Percentiles rank a stretch among this genome's conserved stretches.
These are phyloP conservation scores for Hyphopichia wangnamkhiaoensis DNA, from an alignment of 1,139 yeast genomes.

Conservation along the genomic window DNA sequence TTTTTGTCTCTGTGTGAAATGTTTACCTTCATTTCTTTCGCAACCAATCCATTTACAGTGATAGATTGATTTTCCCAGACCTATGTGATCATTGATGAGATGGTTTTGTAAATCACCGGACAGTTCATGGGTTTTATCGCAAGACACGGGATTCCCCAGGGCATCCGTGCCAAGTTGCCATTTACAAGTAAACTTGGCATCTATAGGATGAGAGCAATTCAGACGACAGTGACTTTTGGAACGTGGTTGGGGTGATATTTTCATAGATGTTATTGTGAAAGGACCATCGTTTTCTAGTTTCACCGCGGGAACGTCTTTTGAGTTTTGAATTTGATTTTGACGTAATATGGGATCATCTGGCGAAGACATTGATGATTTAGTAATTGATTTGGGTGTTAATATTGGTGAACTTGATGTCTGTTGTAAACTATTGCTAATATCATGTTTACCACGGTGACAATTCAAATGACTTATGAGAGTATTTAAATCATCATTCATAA, in stretches of 20 bases:
- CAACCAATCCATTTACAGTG: constrained; percentile 81
- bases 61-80: constrained; percentile 70
- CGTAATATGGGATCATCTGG: constrained; percentile 9
- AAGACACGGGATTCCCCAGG: constrained; percentile 38
- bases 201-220: constrained; percentile 13
- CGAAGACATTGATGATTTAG: constrained; percentile 14
- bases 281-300: neutral
- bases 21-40: constrained; percentile 57
- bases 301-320: neutral
- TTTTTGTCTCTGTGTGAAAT: constrained; percentile 83
- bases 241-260: constrained; percentile 34
- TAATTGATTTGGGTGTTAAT: constrained; percentile 18
- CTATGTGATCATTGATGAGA: constrained; percentile 64
- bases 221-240: constrained; percentile 1
- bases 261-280: constrained; percentile 35
- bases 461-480: constrained; percentile 63
- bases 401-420: constrained; percentile 3
- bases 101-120: constrained; percentile 72
- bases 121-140: constrained; percentile 49
- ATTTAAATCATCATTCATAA: constrained; percentile 50
- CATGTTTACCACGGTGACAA: constrained; percentile 41
- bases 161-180: constrained; percentile 44
- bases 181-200: constrained; percentile 38
- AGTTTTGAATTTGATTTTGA: neutral
- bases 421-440: neutral